Conservation (phyloP, 2,329 filamentous ascomycete genomes). For the Xylariaceae sp. region DNA sequence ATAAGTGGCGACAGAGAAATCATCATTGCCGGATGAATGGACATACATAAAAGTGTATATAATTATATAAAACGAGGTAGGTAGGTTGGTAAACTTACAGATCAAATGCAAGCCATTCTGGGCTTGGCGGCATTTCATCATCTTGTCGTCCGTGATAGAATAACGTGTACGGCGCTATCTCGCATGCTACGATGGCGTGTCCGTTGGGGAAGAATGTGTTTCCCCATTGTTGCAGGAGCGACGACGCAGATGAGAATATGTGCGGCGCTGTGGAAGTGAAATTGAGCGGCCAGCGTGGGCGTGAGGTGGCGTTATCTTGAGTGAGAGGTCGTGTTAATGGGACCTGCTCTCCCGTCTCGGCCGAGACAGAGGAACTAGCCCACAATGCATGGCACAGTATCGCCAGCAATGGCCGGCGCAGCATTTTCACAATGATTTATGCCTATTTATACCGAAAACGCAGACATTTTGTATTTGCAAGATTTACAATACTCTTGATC, state of each 20-base stretch:
- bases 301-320: not conserved
- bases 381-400: not conserved
- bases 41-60: not conserved
- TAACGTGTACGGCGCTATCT: constrained; percentile 43
- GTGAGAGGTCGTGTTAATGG: not conserved
- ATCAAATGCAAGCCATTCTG: constrained; percentile 51
- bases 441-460: not conserved
- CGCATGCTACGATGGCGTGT: constrained; percentile 43
- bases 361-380: not conserved
- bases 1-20: too few relatives aligned
- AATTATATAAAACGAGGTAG: not conserved
- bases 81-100: constrained; percentile 26
- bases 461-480: not conserved
- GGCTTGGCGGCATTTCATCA: constrained; percentile 38
- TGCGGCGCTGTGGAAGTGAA: constrained; percentile 46
- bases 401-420: not conserved
- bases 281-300: constrained; percentile 33
- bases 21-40: not conserved
- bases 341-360: not conserved
- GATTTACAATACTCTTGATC: not conserved
- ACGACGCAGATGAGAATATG: constrained; percentile 44
- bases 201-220: constrained; percentile 51
- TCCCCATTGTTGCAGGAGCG: constrained; percentile 46
- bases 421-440: not conserved
- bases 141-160: constrained; percentile 47